These are phyloP conservation scores for Magnusiomyces suaveolens DNA, from an alignment of 1,139 yeast species.

Conservation along the genomic window DNA sequence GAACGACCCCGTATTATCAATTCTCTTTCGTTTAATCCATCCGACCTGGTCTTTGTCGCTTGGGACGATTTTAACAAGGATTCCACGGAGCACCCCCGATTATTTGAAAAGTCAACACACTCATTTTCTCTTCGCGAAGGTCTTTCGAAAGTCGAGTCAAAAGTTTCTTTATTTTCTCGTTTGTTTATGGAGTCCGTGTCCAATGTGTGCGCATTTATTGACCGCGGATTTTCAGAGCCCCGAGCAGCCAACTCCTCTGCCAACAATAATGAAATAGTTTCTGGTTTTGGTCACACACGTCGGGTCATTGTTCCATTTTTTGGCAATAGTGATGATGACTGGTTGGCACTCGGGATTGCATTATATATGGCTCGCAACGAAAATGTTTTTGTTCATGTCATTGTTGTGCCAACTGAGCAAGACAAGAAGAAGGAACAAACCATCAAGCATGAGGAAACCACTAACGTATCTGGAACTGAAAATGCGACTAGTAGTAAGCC, in stretches of 20 bases:
- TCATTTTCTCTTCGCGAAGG: constrained; percentile 9
- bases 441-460: neutral
- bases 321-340: constrained; percentile 11
- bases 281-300: neutral
- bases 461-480: neutral
- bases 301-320: constrained; percentile 11
- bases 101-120: constrained; percentile 4
- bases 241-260: neutral
- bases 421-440: neutral
- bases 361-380: constrained; percentile 12
- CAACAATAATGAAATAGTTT: neutral
- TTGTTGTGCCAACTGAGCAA: constrained; percentile 2
- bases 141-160: constrained; percentile 9
- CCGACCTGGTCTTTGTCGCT: constrained; percentile 18
- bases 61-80: constrained; percentile 17
- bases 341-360: constrained; percentile 12
- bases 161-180: constrained; percentile 13
- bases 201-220: constrained; percentile 13
- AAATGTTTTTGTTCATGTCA: constrained; percentile 10
- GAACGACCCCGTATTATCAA: constrained; percentile 30
- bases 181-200: constrained; percentile 9
- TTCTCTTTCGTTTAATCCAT: constrained; percentile 10
- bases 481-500: neutral
- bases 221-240: constrained; percentile 14
- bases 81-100: constrained; percentile 6